Percentiles rank a stretch among this genome's conserved stretches.
Conservation (phyloP, 2,329 filamentous ascomycete species). For the Aspergillus luchuensis region DNA sequence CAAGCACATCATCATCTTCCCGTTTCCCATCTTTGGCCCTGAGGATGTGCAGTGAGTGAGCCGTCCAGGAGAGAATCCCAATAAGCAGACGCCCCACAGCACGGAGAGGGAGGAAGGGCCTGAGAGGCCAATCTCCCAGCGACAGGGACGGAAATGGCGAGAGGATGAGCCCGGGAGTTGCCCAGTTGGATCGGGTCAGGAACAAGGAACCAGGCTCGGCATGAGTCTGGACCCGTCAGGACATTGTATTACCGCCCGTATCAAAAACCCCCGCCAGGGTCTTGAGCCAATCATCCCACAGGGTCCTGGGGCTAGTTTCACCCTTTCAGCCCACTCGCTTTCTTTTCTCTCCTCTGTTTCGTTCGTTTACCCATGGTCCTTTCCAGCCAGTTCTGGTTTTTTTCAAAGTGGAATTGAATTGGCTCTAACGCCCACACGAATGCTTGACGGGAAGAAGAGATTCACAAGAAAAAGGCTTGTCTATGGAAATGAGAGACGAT, state of each 20-base stretch:
- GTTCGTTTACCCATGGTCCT: background rate
- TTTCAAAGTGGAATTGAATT: background rate
- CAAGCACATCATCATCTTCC: no score
- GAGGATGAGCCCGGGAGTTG: background rate
- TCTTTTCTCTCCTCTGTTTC: background rate
- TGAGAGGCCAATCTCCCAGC: background rate
- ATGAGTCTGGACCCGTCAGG: constrained; percentile 1
- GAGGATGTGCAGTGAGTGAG: background rate
- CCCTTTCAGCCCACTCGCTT: background rate
- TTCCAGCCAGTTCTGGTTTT: background rate
- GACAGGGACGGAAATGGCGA: background rate
- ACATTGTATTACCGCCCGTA: background rate
- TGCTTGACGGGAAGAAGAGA: background rate
- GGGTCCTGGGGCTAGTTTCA: constrained; percentile 5
- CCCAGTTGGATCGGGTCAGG: background rate
- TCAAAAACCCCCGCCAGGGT: background rate
- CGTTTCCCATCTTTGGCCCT: background rate
- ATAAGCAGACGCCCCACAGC: constrained; percentile 3
- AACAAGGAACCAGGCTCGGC: constrained; percentile 2
- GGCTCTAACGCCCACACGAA: background rate
- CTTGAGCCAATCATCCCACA: constrained; percentile 7
- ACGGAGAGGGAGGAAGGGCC: background rate
- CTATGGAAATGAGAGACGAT: background rate
- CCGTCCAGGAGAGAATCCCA: constrained; percentile 6
- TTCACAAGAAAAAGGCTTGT: background rate